A percentile compares a stretch with the other conserved stretches of the same genome.
phyloP scores from a whole-genome alignment of 106 monocot species.

The Acanthochlamys bracteata region DNA sequence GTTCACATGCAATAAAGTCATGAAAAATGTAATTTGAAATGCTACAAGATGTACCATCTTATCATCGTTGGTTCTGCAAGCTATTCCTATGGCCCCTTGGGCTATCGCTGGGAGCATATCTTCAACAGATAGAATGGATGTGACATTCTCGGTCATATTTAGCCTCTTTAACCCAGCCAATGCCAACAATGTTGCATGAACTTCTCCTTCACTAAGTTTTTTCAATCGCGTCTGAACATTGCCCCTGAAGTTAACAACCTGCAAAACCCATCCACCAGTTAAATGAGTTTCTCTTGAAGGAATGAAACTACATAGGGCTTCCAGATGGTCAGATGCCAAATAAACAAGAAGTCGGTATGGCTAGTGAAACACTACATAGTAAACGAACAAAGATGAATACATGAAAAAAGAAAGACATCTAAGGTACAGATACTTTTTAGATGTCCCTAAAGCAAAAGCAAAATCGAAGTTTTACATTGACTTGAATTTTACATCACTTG shows the following conservation, averaged over 20 bases:
- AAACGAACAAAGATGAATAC: too few species aligned
- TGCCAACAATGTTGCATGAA: slow-evolving; percentile 83
- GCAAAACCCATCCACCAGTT: background rate
- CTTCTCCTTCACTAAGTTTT: slow-evolving; percentile 84
- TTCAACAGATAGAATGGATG: slow-evolving; percentile 70
- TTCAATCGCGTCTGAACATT: slow-evolving; percentile 93
- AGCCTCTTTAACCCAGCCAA: slow-evolving; percentile 87
- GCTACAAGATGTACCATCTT: slow-evolving; percentile 50
- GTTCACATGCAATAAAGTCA: background rate
- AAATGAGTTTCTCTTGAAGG: background rate
- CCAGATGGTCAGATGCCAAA: too few species aligned
- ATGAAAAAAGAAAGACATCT: too few species aligned
- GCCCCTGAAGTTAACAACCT: slow-evolving; percentile 97
- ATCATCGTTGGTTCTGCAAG: slow-evolving; percentile 90
- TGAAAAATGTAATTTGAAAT: background rate
- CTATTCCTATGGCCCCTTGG: slow-evolving; percentile 98
- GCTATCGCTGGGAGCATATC: slow-evolving; percentile 99
- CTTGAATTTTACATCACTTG: too few species aligned
- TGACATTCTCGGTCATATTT: slow-evolving; percentile 80
- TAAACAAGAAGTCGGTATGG: too few species aligned
- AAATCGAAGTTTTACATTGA: too few species aligned
- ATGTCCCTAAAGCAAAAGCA: too few species aligned
- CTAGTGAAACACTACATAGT: too few species aligned
- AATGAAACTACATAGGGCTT: too few species aligned
- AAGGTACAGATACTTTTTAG: too few species aligned